Evolutionary conservation across 2,329 filamentous ascomycete species (phyloP), one percentile per base, ranked within the genome.

Genomic region (Mycogone perniciosa): DNA sequence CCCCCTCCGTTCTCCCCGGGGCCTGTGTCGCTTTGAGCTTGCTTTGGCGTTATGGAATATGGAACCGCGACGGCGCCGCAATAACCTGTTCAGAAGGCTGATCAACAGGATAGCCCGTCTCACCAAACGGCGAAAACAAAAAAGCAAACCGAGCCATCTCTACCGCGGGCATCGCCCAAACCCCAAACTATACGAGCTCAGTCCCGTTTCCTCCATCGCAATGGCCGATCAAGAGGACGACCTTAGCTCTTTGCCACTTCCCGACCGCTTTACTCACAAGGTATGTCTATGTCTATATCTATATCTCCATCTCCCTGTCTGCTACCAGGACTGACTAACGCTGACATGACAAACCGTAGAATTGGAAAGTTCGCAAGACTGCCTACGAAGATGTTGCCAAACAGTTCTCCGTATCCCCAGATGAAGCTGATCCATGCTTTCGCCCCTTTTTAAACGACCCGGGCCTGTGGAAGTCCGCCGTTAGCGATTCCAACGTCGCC

Each of bases 321-420:
- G 20, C 20, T 20, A 20, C 20, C 20, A 20, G 20, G 20, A 20
- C 20, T 20, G 20, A 20, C 20, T 20, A 20, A 20, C 20, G 3
- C 20, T 20, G 20, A 20, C 20, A 20, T 20, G 20, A 20, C 20
- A 20, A 20, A 20, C 20, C 20, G 5, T 47, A 88, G 86, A 82
- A 88, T 64, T 99, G 93, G 93, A 99, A 99, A 79, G 91, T 95
- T 39, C 82, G 93, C 64, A 99, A 99, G 73, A 84, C 83, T 64
- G 93, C 85, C 48, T 99, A 97, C 67, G 93, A 99, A 76, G 89
- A 93, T 59, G 91, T 89, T 20, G 82, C 86, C 38, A 91, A 93
- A 68, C 81, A 85, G 59, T 97, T 99, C 68, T 85, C 90, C 65
- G 76, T 81, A 52, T 89, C 91, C 5, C 85, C 89, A 54, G 86